These are phyloP conservation scores for Alternaria novae-zelandiae DNA, from an alignment of 2,329 filamentous ascomycete genomes.

Conservation along the genomic window DNA sequence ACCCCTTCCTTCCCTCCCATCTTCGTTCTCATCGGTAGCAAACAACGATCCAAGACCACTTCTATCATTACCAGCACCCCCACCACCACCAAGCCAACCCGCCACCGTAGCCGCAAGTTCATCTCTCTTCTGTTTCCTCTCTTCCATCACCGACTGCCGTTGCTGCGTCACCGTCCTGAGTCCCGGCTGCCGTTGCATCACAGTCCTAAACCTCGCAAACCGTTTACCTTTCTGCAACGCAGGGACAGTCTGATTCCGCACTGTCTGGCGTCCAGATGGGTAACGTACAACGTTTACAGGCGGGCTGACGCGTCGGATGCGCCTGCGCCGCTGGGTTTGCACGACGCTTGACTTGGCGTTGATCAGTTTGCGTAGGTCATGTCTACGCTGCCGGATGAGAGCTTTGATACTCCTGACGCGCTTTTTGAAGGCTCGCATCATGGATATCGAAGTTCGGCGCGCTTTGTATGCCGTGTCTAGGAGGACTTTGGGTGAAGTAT, in stretches of 20 bases:
- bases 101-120: neutral
- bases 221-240: neutral
- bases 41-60: accelerated
- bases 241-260: neutral
- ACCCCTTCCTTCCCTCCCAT: neutral
- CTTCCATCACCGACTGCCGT: neutral
- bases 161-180: neutral
- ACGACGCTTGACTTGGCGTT: too few relatives aligned
- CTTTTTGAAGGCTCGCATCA: neutral
- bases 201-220: neutral
- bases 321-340: neutral
- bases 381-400: neutral
- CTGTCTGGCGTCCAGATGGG: neutral
- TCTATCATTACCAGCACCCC: neutral
- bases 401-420: neutral
- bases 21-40: too few relatives aligned
- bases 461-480: neutral
- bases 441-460: neutral
- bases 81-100: conserved; percentile 1
- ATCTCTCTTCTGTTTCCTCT: neutral
- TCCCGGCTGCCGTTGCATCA: neutral
- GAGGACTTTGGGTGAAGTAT: neutral
- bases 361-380: neutral
- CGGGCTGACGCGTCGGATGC: neutral
- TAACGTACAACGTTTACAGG: neutral